Evolutionary conservation across 768 basidiomycete species (phyloP).

Genomic region (Podaxis sp.): DNA sequence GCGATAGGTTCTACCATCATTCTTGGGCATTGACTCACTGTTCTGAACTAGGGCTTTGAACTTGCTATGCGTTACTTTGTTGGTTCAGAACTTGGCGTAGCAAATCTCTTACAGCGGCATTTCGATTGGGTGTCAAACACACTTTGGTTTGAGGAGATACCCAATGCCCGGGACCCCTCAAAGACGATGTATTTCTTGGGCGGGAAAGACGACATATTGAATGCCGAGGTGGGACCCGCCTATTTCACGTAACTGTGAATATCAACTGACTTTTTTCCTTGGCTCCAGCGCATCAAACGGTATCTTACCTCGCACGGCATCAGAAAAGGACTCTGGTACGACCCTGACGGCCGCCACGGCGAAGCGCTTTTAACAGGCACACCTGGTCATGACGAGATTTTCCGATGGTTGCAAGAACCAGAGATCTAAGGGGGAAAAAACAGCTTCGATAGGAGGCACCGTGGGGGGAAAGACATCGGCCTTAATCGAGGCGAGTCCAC

Average conservation of each 20-base stretch:
- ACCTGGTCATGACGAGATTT: slow-evolving; percentile 51
- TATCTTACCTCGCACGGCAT: slow-evolving; percentile 80
- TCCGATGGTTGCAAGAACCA: slow-evolving; percentile 55
- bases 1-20: slow-evolving; percentile 1
- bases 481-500: neutral
- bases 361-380: slow-evolving; percentile 53
- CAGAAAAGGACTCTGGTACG: slow-evolving; percentile 61
- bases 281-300: slow-evolving; percentile 57
- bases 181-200: slow-evolving; percentile 77
- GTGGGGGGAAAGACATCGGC: neutral
- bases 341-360: slow-evolving; percentile 63
- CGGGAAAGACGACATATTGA: slow-evolving; percentile 78
- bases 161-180: slow-evolving; percentile 64
- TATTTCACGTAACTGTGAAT: neutral
- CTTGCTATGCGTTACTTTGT: slow-evolving; percentile 87
- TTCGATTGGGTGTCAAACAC: slow-evolving; percentile 88
- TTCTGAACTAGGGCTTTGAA: slow-evolving; percentile 62
- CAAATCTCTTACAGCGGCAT: slow-evolving; percentile 79
- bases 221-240: slow-evolving; percentile 52
- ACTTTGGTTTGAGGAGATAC: slow-evolving; percentile 89
- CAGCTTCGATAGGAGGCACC: neutral
- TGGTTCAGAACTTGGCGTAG: slow-evolving; percentile 82
- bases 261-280: neutral
- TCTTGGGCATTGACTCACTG: slow-evolving; percentile 24
- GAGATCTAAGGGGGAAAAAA: neutral